phyloP scores from a whole-genome alignment of 176 grass and related monocot species.

The Carex parvula region DNA sequence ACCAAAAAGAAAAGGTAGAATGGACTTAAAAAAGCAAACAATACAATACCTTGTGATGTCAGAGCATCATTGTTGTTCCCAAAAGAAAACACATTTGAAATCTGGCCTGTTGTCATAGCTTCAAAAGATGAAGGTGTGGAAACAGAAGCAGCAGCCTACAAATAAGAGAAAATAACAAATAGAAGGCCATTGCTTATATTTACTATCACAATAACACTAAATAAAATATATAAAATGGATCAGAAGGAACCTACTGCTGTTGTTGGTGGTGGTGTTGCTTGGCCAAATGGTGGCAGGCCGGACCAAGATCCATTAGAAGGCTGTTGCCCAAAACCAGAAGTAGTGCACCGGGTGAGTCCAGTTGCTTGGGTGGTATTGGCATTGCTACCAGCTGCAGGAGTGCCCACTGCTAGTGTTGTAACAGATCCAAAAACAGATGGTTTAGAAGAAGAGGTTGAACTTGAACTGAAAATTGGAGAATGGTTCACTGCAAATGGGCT shows the following conservation, averaged over 20 bases:
- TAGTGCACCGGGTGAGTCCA: slow-evolving; percentile 1
- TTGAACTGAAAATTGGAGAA: slow-evolving; percentile 20
- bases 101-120: not conserved
- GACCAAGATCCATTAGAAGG: not conserved
- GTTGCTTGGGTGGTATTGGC: not conserved
- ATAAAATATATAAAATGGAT: not conserved
- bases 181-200: slow-evolving; percentile 3
- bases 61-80: slow-evolving; percentile 10
- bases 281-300: not conserved
- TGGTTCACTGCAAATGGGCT: not conserved
- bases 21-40: not conserved
- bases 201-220: not conserved
- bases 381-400: not conserved
- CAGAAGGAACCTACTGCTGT: slow-evolving; percentile 9
- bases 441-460: not conserved
- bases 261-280: not conserved
- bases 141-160: not conserved
- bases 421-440: slow-evolving; percentile 3
- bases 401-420: not conserved
- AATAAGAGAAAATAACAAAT: not conserved
- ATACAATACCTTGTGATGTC: slow-evolving; percentile 5
- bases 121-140: not conserved
- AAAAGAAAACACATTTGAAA: slow-evolving; percentile 6
- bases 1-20: not conserved
- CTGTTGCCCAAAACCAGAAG: not conserved